Evolutionary conservation across 164 flowering plant genomes (phyloP), one percentile per base, ranked within the genome.

Genomic region (Brasenia schreberi): DNA sequence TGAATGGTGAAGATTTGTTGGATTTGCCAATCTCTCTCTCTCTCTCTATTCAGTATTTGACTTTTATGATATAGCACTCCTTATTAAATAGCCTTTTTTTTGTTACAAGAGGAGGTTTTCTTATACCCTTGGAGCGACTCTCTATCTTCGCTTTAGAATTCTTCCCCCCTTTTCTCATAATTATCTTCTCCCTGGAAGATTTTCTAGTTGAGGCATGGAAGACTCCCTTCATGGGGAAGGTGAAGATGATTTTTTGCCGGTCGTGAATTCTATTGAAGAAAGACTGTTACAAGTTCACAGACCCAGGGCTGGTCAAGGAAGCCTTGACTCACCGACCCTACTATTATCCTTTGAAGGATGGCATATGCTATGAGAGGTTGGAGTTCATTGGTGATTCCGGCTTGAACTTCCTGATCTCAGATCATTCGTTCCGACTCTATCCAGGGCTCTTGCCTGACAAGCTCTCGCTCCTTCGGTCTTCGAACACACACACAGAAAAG

Each of bases 251-350:
- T 49, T 49, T 14, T 49, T 14, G 56, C 56, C 4, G 16, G 16
- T 49, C 56, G 56, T 49, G 56, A 14, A 49, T 6, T 14, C 18
- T 3, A 63, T 76, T 14, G 65, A 76, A 45, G 19, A 68, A 9
- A 68, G 68, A 0, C 61, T 73, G 1, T 5, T 76, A 76, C 49
- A 39, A 62, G 45, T 76, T 76, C 19, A 23, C 7, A 0, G 44
- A 73, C 14, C 60, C 17, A 14, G 19, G 17, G 11, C 23, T 77
- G 19, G 62, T 73, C 39, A 59, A 4, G 42, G 68, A 72, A 60
- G 80, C 80, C 14, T 67, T 74, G 42, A 69, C 70, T 0, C 75
- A 77, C 61, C 59, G 61, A 0, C 69, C 77, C 5, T 68, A 62
- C 49, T 73, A 52, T 52, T 4, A 64, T 6, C 67, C 69, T 6